Evolutionary conservation across 2,329 filamentous ascomycete genomes (phyloP).

Genomic region (Phaeosphaeria sp.): DNA sequence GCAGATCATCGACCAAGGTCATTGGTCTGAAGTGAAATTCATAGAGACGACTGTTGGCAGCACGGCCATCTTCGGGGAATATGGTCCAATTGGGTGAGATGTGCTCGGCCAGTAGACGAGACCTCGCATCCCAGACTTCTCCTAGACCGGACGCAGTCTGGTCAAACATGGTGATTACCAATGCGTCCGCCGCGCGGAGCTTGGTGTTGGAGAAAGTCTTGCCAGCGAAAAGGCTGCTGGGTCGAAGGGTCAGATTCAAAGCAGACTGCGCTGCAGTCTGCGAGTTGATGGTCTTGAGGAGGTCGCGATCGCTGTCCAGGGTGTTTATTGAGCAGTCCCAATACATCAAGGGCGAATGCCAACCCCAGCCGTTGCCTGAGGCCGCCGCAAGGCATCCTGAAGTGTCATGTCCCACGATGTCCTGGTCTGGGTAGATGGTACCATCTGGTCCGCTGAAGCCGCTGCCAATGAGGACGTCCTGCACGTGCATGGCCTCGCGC

Average conservation of each 20-base stretch:
- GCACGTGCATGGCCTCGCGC: slow-evolving; percentile 70
- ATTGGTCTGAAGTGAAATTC: slow-evolving; percentile 81
- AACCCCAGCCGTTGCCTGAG: slow-evolving; percentile 73
- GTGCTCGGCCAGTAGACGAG: slow-evolving; percentile 59
- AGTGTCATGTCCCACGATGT: slow-evolving; percentile 18
- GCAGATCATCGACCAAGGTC: slow-evolving; percentile 68
- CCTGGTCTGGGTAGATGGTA: slow-evolving; percentile 1
- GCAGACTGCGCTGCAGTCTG: slow-evolving; percentile 67
- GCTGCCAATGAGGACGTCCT: slow-evolving; percentile 70
- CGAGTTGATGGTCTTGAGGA: slow-evolving; percentile 73
- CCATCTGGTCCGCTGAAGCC: slow-evolving; percentile 27
- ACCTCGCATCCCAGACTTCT: slow-evolving; percentile 68
- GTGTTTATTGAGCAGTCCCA: slow-evolving; percentile 71
- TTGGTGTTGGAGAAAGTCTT: slow-evolving; percentile 73
- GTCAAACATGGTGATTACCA: slow-evolving; percentile 79
- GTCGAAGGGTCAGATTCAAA: slow-evolving; percentile 75
- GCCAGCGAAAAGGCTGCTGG: slow-evolving; percentile 83
- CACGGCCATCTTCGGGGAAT: slow-evolving; percentile 65
- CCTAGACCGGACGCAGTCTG: slow-evolving; percentile 69
- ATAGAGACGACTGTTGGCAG: slow-evolving; percentile 67
- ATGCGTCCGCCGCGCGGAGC: slow-evolving; percentile 74
- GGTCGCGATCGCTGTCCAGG: slow-evolving; percentile 66
- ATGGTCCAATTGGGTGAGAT: slow-evolving; percentile 66
- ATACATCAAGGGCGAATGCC: slow-evolving; percentile 82
- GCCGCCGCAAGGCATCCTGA: slow-evolving; percentile 41